phyloP scores from a whole-genome alignment of 345 rosid species.

The Salix viminalis region DNA sequence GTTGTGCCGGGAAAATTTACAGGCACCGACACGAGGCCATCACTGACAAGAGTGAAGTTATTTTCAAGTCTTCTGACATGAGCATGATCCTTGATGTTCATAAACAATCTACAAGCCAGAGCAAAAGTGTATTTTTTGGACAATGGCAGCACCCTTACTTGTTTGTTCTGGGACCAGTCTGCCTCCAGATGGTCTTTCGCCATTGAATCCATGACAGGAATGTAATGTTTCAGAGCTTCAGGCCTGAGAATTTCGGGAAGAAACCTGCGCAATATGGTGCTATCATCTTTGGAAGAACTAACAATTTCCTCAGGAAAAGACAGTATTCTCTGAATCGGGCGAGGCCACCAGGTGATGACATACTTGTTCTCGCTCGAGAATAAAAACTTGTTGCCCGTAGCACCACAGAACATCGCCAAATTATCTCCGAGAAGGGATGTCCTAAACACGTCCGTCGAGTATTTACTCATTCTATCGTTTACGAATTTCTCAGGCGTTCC shows the following conservation, averaged over 20 bases:
- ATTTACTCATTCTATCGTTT: neutral
- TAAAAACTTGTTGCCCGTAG: slow-evolving; percentile 13
- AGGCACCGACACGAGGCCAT: slow-evolving; percentile 6
- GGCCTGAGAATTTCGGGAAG: neutral
- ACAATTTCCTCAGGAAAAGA: neutral
- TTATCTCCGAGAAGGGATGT: slow-evolving; percentile 5
- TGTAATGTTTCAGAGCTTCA: slow-evolving; percentile 3
- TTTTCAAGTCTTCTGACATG: neutral
- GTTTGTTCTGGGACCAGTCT: neutral
- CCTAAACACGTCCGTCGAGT: neutral
- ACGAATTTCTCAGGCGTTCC: slow-evolving; percentile 9
- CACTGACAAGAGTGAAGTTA: neutral
- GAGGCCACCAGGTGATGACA: slow-evolving; percentile 13
- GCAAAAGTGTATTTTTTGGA: slow-evolving; percentile 9
- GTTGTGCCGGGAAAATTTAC: slow-evolving; percentile 15
- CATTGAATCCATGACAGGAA: slow-evolving; percentile 19
- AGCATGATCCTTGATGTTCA: slow-evolving; percentile 1
- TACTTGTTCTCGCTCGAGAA: slow-evolving; percentile 2
- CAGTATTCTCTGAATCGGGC: neutral
- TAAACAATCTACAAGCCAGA: slow-evolving; percentile 10
- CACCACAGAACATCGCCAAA: slow-evolving; percentile 13
- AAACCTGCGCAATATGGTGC: neutral
- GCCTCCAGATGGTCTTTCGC: slow-evolving; percentile 1
- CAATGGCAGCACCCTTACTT: slow-evolving; percentile 6
- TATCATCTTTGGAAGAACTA: neutral